Base-by-base conservation (phyloP, 2,329 filamentous ascomycete species). In the Byssochlamys sp. region DNA sequence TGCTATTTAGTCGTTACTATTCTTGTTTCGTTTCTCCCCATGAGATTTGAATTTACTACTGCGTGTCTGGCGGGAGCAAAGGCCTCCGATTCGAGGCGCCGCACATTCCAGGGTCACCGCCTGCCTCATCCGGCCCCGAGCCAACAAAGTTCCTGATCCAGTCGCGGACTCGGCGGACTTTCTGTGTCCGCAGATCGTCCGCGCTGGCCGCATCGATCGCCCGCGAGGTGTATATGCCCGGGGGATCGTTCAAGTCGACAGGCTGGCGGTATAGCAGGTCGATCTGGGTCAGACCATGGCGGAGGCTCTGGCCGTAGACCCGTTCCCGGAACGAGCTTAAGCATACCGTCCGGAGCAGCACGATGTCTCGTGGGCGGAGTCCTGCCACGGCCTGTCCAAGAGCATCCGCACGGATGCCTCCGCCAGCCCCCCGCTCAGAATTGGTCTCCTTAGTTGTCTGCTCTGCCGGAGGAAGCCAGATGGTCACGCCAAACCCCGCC, bases 261-360 rank as follows among this genome's bases (percentile, higher is more conserved):
- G 74, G 78, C 57, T 77, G 74, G 25, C 84, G 79, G 65, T 84
- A 84, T 19, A 95, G 73, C 50, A 95, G 73, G 60, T 85, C 80
- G 27, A 92, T 76, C 60, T 81, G 84, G 3, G 89, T 91, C 64
- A 88, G 80, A 6, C 84, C 84, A 61, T 82, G 82, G 28, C 87
- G 83, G 60, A 96, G 74, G 66, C 87, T 94, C 70, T 95, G 88
- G 0, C 92, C 91, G 65, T 94, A 91, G 0, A 96, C 91, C 64
- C 82, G 86, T 52, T 84, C 83, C 55, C 81, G 81, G 69, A 92
- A 97, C 3, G 84, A 83, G 55, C 84, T 84, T 55, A 97, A 77
- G 0, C 87, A 90, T 5, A 96, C 85, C 65, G 92, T 91, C 57
- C 86, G 84, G 59, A 96, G 69, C 12, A 96, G 78, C 4, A 97